Conservation (phyloP, 179 eudicot species). For the Silene vulgaris region DNA sequence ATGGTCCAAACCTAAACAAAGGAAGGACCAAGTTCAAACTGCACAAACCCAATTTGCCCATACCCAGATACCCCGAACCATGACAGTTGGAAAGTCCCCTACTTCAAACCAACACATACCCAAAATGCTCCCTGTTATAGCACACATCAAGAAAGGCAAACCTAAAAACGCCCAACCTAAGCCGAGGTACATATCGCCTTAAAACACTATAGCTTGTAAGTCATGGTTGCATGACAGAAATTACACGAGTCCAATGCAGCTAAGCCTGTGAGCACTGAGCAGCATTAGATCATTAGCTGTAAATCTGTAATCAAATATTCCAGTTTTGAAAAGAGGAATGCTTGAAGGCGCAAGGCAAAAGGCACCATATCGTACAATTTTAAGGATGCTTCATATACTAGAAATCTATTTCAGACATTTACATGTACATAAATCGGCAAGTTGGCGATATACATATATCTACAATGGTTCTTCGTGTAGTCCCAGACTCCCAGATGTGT, state of each 20-base stretch:
- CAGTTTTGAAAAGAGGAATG: neutral
- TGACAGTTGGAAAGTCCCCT: too few relatives aligned
- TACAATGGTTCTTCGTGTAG: slow-evolving; percentile 17
- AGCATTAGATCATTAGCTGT: neutral
- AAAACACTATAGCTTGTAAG: too few relatives aligned
- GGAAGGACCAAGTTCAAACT: too few relatives aligned
- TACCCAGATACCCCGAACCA: too few relatives aligned
- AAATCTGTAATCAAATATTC: neutral
- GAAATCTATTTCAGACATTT: slow-evolving; percentile 16
- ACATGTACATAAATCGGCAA: slow-evolving; percentile 27
- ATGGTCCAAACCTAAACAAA: too few relatives aligned
- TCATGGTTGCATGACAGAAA: too few relatives aligned
- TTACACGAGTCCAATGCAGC: neutral
- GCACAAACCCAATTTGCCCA: too few relatives aligned
- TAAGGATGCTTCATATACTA: slow-evolving; percentile 3
- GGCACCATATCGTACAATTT: slow-evolving; percentile 18
- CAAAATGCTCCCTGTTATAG: too few relatives aligned
- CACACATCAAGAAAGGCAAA: too few relatives aligned
- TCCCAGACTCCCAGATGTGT: neutral
- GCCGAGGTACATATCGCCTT: too few relatives aligned
- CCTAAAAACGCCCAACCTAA: too few relatives aligned
- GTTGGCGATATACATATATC: slow-evolving; percentile 29
- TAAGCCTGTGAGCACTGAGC: neutral
- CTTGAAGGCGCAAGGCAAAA: neutral
- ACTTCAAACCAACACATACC: too few relatives aligned